phyloP scores from a whole-genome alignment of 2,329 filamentous ascomycete species.

The Hymenoscyphus repandus region DNA sequence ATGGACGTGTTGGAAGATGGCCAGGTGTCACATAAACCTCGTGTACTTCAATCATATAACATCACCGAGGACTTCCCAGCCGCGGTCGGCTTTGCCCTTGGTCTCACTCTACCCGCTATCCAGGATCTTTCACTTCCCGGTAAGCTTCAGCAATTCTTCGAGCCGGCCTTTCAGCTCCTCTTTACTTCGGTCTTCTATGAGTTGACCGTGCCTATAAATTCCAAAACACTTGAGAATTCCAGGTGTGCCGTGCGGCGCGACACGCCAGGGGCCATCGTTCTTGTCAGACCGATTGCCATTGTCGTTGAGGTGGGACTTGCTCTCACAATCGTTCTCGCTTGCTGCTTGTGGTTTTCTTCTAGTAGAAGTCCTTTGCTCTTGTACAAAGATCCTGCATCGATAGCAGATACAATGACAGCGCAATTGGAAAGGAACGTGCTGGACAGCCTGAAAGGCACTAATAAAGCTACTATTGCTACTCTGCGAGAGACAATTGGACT shows the following conservation, averaged over 20 bases:
- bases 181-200: constrained; percentile 32
- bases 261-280: constrained; percentile 12
- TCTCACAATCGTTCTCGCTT: constrained; percentile 16
- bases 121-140: constrained; percentile 33
- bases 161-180: constrained; percentile 37
- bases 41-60: constrained; percentile 18
- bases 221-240: too few species aligned
- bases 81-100: constrained; percentile 37
- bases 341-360: constrained; percentile 18
- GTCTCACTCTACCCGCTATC: constrained; percentile 20
- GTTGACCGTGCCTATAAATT: constrained; percentile 2
- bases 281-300: constrained; percentile 24
- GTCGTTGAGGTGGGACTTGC: constrained; percentile 25
- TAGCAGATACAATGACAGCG: constrained; percentile 24
- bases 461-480: too few species aligned
- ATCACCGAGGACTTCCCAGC: constrained; percentile 24
- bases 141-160: constrained; percentile 32
- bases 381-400: constrained; percentile 24
- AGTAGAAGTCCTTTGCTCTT: constrained; percentile 18
- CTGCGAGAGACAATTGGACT: too few species aligned
- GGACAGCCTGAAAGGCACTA: too few species aligned
- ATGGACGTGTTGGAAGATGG: constrained; percentile 16
- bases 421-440: too few species aligned
- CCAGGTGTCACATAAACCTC: constrained; percentile 20
- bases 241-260: too few species aligned